Conservation (phyloP, 352 stramenopile species). For the Phytophthora cryptogea region DNA sequence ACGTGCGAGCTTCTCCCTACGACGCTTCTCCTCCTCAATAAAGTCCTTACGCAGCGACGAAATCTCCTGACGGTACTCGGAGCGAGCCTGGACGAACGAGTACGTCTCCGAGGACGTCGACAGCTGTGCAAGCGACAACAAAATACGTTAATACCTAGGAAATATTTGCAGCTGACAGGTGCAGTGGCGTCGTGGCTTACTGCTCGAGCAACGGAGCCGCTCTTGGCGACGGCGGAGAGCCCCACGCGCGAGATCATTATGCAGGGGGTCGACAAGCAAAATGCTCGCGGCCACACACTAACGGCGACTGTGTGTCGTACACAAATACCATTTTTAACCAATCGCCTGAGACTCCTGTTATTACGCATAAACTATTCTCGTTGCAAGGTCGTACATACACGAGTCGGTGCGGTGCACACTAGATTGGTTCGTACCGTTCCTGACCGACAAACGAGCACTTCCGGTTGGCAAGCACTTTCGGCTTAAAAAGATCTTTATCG, state of each 20-base stretch:
- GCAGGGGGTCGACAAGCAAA: constrained; percentile 24
- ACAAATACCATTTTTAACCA: background rate
- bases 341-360: background rate
- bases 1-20: constrained; percentile 79
- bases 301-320: background rate
- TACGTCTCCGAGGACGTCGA: constrained; percentile 60
- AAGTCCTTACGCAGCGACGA: constrained; percentile 72
- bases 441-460: background rate
- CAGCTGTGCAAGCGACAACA: constrained; percentile 34
- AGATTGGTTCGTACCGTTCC: background rate
- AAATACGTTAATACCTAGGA: background rate
- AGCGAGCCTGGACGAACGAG: constrained; percentile 74
- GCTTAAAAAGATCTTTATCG: too few species aligned
- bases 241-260: constrained; percentile 40
- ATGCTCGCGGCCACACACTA: constrained; percentile 31
- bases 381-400: background rate
- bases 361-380: background rate
- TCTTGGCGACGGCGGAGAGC: constrained; percentile 32
- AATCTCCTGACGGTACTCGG: constrained; percentile 73
- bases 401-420: background rate
- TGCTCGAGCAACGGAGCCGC: constrained; percentile 31
- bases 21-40: constrained; percentile 68
- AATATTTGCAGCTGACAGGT: background rate
- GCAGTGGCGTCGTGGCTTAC: constrained; percentile 19
- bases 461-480: too few species aligned